A percentile compares a stretch with the other conserved stretches of the same genome.
Conservation (phyloP, 345 rosid genomes). For the Ceriops zippeliana region DNA sequence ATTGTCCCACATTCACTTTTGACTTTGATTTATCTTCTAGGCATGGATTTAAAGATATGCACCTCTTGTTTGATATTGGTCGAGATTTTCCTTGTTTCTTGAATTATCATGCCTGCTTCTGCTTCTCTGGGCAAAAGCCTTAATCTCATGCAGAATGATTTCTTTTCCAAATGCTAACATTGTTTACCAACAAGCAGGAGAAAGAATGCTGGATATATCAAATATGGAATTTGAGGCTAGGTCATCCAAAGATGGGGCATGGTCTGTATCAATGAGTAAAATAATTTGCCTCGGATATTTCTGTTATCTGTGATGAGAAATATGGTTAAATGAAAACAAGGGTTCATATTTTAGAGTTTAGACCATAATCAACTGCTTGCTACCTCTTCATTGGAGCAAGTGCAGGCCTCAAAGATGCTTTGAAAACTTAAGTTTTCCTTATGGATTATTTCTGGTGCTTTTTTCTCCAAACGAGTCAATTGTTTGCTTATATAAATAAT, state of each 20-base stretch:
- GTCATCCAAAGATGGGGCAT: slow-evolving; percentile 71
- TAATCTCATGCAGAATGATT: not conserved
- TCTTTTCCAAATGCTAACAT: slow-evolving; percentile 5
- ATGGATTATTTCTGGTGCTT: not conserved
- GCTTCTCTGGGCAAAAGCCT: not conserved
- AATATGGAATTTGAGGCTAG: slow-evolving; percentile 60
- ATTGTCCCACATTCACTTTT: not conserved
- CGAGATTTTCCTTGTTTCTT: slow-evolving; percentile 1
- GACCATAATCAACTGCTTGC: not conserved
- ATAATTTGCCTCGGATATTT: not conserved
- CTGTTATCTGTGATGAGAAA: not conserved
- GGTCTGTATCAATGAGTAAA: slow-evolving; percentile 34
- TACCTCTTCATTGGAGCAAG: not conserved
- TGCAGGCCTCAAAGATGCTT: not conserved
- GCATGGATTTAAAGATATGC: not conserved
- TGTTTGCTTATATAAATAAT: not conserved
- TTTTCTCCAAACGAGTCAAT: no score
- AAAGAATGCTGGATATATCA: slow-evolving; percentile 30
- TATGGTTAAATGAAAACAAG: not conserved
- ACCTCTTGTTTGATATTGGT: not conserved
- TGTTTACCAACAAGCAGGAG: slow-evolving; percentile 27
- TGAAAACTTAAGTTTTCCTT: not conserved
- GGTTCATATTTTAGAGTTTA: not conserved
- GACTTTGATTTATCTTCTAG: not conserved
- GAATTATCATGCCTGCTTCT: slow-evolving; percentile 6